Percentiles rank a stretch among this genome's conserved stretches.
These are phyloP conservation scores for Mucor piriformis DNA, from an alignment of 371 early-diverging fungal species.

Conservation along the genomic window DNA sequence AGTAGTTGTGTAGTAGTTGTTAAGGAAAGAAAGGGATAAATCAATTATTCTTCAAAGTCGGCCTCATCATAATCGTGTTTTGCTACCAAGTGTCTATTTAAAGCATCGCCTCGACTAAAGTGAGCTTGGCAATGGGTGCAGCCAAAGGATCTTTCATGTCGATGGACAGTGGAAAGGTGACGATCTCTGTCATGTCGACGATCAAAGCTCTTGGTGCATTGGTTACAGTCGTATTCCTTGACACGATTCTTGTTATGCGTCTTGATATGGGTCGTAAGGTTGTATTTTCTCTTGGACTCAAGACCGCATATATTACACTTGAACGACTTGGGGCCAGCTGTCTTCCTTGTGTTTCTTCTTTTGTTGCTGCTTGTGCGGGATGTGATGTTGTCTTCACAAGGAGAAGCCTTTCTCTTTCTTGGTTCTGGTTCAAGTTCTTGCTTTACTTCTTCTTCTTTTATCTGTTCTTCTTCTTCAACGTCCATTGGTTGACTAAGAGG, in stretches of 20 bases:
- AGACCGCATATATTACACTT: conserved; percentile 55
- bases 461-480: not conserved
- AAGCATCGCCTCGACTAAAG: conserved; percentile 70
- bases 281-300: conserved; percentile 67
- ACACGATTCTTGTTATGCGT: conserved; percentile 70
- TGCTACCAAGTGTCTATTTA: conserved; percentile 41
- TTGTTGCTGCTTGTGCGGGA: not conserved
- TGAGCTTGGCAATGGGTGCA: conserved; percentile 58
- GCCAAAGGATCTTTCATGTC: conserved; percentile 49
- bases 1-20: no score
- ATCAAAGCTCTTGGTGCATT: conserved; percentile 59
- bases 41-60: conserved; percentile 5
- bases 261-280: conserved; percentile 69
- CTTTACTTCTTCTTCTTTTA: not conserved
- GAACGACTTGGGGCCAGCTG: conserved; percentile 1
- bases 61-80: conserved; percentile 11
- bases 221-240: conserved; percentile 59
- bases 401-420: conserved; percentile 5
- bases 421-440: not conserved
- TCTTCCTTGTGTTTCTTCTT: not conserved
- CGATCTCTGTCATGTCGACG: conserved; percentile 75
- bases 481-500: not conserved
- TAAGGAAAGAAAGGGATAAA: no score
- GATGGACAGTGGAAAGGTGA: conserved; percentile 67
- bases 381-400: not conserved